These are phyloP conservation scores for Parachaetomium inaequale DNA, from an alignment of 495 filamentous ascomycete genomes.

Conservation along the genomic window DNA sequence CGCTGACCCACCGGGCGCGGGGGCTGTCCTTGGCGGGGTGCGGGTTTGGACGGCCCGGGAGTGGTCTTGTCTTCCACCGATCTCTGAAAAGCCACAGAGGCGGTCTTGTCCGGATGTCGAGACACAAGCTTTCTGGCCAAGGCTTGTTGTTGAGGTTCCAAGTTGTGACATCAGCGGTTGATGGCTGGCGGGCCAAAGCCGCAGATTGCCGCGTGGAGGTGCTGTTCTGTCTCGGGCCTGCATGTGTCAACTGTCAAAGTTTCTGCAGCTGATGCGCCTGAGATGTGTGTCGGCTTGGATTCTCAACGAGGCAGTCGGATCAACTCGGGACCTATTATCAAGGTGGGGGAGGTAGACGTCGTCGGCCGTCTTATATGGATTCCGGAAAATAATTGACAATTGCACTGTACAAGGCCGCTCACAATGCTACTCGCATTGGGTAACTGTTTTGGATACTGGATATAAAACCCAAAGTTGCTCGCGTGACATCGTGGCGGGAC, in stretches of 20 bases:
- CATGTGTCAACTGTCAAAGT: too few relatives aligned
- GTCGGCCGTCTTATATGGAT: not conserved
- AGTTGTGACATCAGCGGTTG: not conserved
- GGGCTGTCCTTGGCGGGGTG: not conserved
- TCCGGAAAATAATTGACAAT: not conserved
- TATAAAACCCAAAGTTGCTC: too few relatives aligned
- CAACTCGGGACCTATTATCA: too few relatives aligned
- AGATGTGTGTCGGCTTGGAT: too few relatives aligned
- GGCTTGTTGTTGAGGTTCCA: not conserved
- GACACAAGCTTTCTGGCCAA: constrained; percentile 6
- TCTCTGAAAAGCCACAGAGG: not conserved
- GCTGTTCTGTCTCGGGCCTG: too few relatives aligned
- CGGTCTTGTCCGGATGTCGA: not conserved
- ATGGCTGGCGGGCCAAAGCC: not conserved
- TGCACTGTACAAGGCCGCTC: too few relatives aligned
- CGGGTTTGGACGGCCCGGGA: not conserved
- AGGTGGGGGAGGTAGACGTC: too few relatives aligned
- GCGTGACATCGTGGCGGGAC: too few relatives aligned
- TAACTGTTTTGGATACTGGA: too few relatives aligned
- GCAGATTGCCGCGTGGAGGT: not conserved
- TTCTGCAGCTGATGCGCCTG: too few relatives aligned
- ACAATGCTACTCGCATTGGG: too few relatives aligned
- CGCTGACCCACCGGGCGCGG: not conserved
- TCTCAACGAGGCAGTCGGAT: too few relatives aligned
- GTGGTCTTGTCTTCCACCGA: not conserved